These are phyloP conservation scores for Phytophthora brassicae DNA, from an alignment of 352 stramenopile genomes.

Conservation along the genomic window DNA sequence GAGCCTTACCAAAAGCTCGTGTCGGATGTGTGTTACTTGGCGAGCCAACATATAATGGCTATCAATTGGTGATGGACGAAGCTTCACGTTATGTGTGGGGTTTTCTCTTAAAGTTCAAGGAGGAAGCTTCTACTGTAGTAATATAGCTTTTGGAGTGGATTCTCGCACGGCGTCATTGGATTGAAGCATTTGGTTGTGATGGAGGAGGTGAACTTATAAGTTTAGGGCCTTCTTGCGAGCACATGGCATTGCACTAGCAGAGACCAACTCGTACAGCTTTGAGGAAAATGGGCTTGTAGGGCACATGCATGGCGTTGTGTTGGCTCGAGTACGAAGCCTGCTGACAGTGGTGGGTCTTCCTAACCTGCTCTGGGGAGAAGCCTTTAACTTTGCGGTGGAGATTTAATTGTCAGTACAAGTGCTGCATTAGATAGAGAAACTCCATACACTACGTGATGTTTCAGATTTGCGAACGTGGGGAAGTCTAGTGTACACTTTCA, in stretches of 20 bases:
- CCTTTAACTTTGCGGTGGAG: not conserved
- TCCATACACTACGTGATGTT: conserved; percentile 5
- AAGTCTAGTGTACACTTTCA: conserved; percentile 4
- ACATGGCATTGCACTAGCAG: not conserved
- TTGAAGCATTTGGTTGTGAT: conserved; percentile 7
- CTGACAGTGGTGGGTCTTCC: not conserved
- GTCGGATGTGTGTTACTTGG: not conserved
- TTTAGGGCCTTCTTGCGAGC: not conserved
- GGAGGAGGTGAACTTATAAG: not conserved
- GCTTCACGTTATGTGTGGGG: not conserved
- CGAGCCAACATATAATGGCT: conserved; percentile 1
- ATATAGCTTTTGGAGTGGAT: conserved; percentile 9
- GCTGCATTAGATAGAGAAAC: not conserved
- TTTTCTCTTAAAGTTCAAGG: conserved; percentile 2
- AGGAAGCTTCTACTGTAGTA: not conserved
- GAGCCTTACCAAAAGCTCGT: not conserved
- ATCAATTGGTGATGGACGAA: not conserved
- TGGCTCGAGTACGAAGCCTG: not conserved
- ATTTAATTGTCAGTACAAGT: conserved; percentile 5
- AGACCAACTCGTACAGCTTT: not conserved
- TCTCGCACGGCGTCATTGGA: not conserved
- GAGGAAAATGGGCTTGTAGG: not conserved
- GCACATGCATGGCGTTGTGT: not conserved
- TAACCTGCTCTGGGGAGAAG: not conserved
- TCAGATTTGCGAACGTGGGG: conserved; percentile 1